A percentile compares a stretch with the other conserved stretches of the same genome.
Evolutionary conservation across 495 filamentous ascomycete genomes (phyloP).

Genomic region (Lasiosphaeria ovina): DNA sequence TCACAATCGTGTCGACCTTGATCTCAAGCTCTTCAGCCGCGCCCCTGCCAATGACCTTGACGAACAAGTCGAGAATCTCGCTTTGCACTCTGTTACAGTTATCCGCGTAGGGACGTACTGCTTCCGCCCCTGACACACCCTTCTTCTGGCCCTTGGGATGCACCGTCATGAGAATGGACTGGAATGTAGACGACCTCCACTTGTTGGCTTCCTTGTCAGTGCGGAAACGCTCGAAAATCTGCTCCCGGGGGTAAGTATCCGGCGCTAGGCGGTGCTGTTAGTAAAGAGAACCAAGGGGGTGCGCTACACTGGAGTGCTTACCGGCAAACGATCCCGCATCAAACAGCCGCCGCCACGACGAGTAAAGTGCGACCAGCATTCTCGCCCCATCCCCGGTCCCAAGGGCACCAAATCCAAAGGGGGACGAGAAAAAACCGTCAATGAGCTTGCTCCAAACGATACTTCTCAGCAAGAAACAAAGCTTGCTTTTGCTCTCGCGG

Average conservation of each 20-base stretch:
- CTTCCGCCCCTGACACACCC: background rate
- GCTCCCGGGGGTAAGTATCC: background rate
- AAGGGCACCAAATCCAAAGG: constrained; percentile 34
- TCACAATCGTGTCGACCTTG: constrained; percentile 15
- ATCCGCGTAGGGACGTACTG: background rate
- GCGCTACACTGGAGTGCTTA: background rate
- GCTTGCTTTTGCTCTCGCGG: constrained; percentile 13
- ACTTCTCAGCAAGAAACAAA: constrained; percentile 24
- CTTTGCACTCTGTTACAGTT: constrained; percentile 14
- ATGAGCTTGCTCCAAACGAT: constrained; percentile 27
- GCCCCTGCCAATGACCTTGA: constrained; percentile 3
- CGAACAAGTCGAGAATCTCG: constrained; percentile 12
- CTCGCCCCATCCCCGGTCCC: constrained; percentile 6
- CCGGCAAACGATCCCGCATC: background rate
- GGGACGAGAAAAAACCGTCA: constrained; percentile 32
- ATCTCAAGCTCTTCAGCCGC: constrained; percentile 16
- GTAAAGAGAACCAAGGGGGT: background rate
- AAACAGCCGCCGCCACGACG: constrained; percentile 13
- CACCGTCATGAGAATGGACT: constrained; percentile 22
- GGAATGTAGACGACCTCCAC: constrained; percentile 32
- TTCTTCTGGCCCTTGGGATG: constrained; percentile 4
- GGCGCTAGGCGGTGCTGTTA: background rate
- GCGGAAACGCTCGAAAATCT: constrained; percentile 16
- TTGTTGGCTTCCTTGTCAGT: constrained; percentile 26
- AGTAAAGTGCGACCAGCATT: constrained; percentile 9